A percentile compares a stretch with the other conserved stretches of the same genome.
These are phyloP conservation scores for Starmerella khaoyaiensis DNA, from an alignment of 805 yeast species.

Conservation along the genomic window DNA sequence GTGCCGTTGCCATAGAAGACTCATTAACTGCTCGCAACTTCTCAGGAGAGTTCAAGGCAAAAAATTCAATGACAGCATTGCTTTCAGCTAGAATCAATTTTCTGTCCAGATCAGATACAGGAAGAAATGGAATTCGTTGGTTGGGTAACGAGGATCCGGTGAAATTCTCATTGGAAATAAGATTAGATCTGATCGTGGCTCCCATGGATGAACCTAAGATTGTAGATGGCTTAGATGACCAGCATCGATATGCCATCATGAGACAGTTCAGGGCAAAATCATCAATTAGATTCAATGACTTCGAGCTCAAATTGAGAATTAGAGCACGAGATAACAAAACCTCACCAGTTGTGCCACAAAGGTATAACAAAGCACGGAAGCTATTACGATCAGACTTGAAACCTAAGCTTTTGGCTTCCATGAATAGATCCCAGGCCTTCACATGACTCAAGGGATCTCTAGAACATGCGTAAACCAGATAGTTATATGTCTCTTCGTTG, in stretches of 20 bases:
- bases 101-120: slow-evolving; percentile 35
- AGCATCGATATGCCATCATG: slow-evolving; percentile 26
- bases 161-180: slow-evolving; percentile 14
- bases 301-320: slow-evolving; percentile 24
- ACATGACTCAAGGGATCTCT: slow-evolving; percentile 35
- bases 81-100: slow-evolving; percentile 53
- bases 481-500: slow-evolving; percentile 36
- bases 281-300: slow-evolving; percentile 23
- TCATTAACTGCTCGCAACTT: slow-evolving; percentile 32
- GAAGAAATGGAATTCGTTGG: slow-evolving; percentile 54
- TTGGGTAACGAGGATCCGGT: not conserved
- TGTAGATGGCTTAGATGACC: slow-evolving; percentile 23
- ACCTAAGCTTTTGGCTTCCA: slow-evolving; percentile 41
- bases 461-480: slow-evolving; percentile 58
- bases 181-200: slow-evolving; percentile 21
- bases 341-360: slow-evolving; percentile 76
- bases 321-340: slow-evolving; percentile 53
- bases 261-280: slow-evolving; percentile 25
- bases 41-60: slow-evolving; percentile 34
- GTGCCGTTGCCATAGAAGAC: slow-evolving; percentile 27
- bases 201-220: slow-evolving; percentile 24
- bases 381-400: slow-evolving; percentile 31
- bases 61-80: slow-evolving; percentile 57
- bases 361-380: slow-evolving; percentile 54
- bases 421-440: slow-evolving; percentile 68